These are phyloP conservation scores for Cyberlindnera nakhonratchasimensis DNA, from an alignment of 805 yeast genomes.

Conservation along the genomic window DNA sequence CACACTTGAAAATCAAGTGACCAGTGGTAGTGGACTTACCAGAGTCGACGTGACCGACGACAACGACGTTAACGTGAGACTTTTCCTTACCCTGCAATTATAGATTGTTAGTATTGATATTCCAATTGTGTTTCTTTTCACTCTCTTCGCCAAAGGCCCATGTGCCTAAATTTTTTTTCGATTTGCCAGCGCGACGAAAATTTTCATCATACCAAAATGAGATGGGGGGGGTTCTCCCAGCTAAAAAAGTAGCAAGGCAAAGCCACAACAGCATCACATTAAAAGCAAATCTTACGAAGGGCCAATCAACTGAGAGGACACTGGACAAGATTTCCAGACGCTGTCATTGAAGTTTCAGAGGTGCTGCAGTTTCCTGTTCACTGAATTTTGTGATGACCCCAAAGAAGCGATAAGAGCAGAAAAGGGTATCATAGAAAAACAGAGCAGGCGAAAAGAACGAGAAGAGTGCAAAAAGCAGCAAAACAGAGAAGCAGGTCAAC, in stretches of 20 bases:
- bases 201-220: too few relatives aligned
- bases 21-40: constrained; percentile 99
- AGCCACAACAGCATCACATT: too few relatives aligned
- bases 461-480: not conserved
- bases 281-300: too few relatives aligned
- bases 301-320: too few relatives aligned
- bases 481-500: not conserved
- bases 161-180: too few relatives aligned
- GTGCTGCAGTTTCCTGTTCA: too few relatives aligned
- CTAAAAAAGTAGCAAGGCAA: not conserved
- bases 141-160: not conserved
- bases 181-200: constrained; percentile 2
- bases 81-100: constrained; percentile 80
- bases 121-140: not conserved
- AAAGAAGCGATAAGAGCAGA: not conserved
- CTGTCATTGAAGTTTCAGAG: too few relatives aligned
- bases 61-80: constrained; percentile 99
- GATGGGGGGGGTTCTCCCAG: too few relatives aligned
- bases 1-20: constrained; percentile 98
- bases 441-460: not conserved
- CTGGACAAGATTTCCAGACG: too few relatives aligned
- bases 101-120: constrained; percentile 15
- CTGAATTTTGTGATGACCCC: not conserved
- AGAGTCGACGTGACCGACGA: constrained; percentile 99
- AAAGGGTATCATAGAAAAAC: not conserved